Conservation (phyloP, 495 filamentous ascomycete genomes). For the Tuber magnatum region DNA sequence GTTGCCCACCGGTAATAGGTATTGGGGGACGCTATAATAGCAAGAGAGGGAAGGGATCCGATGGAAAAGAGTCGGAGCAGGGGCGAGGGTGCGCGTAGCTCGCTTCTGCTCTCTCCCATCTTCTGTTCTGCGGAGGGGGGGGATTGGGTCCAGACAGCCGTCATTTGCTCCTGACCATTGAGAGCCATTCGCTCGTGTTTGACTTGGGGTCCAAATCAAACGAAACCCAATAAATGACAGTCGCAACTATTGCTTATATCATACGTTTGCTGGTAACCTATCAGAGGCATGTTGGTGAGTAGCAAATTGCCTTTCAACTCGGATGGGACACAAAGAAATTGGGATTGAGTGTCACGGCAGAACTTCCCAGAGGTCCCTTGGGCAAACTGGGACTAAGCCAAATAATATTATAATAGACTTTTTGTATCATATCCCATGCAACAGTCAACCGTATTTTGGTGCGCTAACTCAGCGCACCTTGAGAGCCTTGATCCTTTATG, state of each 20-base stretch:
- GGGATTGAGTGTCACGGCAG: neutral
- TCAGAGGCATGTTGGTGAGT: neutral
- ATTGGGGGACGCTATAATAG: neutral
- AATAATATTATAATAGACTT: neutral
- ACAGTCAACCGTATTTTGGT: neutral
- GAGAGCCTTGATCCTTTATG: neutral
- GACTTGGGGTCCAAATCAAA: neutral
- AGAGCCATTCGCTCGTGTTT: neutral
- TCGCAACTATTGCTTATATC: neutral
- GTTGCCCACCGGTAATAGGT: too few species aligned
- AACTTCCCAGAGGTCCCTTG: neutral
- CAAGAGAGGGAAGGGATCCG: neutral
- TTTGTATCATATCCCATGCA: neutral
- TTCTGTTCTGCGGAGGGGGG: neutral
- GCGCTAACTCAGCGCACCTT: neutral
- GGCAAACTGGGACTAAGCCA: neutral
- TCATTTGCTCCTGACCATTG: neutral
- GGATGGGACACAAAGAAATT: neutral
- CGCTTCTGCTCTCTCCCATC: neutral
- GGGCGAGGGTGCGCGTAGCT: neutral
- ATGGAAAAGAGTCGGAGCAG: neutral
- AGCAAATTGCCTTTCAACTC: neutral
- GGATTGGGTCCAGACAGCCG: neutral
- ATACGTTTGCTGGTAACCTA: neutral
- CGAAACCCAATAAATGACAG: neutral